Evolutionary conservation across 371 early-diverging fungal species (phyloP).

Genomic region (Mucor sp.): DNA sequence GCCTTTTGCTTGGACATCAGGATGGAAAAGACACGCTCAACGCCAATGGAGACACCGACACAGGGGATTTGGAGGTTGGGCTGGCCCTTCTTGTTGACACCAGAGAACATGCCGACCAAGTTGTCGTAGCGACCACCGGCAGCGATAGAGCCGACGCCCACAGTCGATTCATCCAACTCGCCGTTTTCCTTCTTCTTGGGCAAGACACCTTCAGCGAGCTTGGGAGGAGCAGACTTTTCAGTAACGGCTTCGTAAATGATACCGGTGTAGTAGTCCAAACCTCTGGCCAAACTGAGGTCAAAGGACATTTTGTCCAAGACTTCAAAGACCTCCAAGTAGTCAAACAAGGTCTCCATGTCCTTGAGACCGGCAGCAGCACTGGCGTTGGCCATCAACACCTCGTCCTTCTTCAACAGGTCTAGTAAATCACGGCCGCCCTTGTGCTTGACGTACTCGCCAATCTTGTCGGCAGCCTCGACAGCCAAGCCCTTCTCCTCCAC

Average conservation of each 20-base stretch:
- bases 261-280: conserved; percentile 99
- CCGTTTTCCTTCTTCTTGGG: conserved; percentile 48
- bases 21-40: conserved; percentile 96
- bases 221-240: conserved; percentile 61
- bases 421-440: conserved; percentile 85
- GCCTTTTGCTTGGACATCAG: conserved; percentile 65
- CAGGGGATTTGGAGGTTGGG: conserved; percentile 89
- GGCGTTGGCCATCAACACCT: conserved; percentile 63
- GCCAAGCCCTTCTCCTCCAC: conserved; percentile 87
- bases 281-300: conserved; percentile 97
- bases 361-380: conserved; percentile 84
- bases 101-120: conserved; percentile 94
- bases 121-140: conserved; percentile 99
- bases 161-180: conserved; percentile 75
- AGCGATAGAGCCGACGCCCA: conserved; percentile 97
- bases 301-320: conserved; percentile 81
- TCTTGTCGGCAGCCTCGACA: conserved; percentile 80
- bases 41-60: conserved; percentile 97
- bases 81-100: conserved; percentile 65
- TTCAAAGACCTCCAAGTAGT: conserved; percentile 84
- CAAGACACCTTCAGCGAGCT: conserved; percentile 40
- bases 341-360: conserved; percentile 88
- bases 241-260: conserved; percentile 98
- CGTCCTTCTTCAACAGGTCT: conserved; percentile 65
- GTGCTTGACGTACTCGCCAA: conserved; percentile 87